A percentile compares a stretch with the other conserved stretches of the same genome.
Conservation (phyloP, 257 asterid genomes). For the Jaltomata sinuosa region DNA sequence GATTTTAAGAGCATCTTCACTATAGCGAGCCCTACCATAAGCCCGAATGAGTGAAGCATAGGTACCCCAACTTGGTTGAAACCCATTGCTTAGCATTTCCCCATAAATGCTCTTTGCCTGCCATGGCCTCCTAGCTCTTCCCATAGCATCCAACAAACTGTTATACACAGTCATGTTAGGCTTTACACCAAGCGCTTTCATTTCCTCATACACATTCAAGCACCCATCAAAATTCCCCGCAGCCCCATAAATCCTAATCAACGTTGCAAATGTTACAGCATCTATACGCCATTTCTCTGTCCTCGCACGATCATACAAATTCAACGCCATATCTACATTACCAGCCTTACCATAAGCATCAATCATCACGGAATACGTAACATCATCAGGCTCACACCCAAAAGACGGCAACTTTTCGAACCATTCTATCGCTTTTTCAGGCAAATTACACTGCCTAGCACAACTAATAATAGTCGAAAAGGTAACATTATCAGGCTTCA, state of each 20-base stretch:
- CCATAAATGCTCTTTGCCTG: slow-evolving; percentile 60
- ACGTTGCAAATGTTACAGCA: slow-evolving; percentile 56
- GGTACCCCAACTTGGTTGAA: slow-evolving; percentile 64
- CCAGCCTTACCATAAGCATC: slow-evolving; percentile 80
- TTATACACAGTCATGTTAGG: slow-evolving; percentile 61
- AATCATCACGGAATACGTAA: slow-evolving; percentile 73
- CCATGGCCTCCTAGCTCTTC: slow-evolving; percentile 95
- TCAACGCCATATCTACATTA: slow-evolving; percentile 58
- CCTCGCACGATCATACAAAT: slow-evolving; percentile 78
- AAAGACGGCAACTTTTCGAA: slow-evolving; percentile 71
- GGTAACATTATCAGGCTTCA: slow-evolving; percentile 72
- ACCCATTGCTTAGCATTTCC: slow-evolving; percentile 55
- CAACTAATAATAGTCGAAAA: slow-evolving; percentile 86
- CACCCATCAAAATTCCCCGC: slow-evolving; percentile 84
- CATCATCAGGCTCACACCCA: slow-evolving; percentile 62
- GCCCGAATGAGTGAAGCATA: slow-evolving; percentile 77
- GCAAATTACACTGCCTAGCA: slow-evolving; percentile 64
- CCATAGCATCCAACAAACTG: slow-evolving; percentile 86
- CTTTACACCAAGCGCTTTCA: slow-evolving; percentile 70
- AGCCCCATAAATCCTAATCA: slow-evolving; percentile 59
- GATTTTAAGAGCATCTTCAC: slow-evolving; percentile 59
- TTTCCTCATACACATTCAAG: slow-evolving; percentile 83
- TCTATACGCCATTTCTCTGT: slow-evolving; percentile 79
- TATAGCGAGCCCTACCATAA: slow-evolving; percentile 62
- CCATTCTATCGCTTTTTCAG: slow-evolving; percentile 81